Evolutionary conservation across 345 rosid genomes (phyloP).

Genomic region (Acer saccharum): DNA sequence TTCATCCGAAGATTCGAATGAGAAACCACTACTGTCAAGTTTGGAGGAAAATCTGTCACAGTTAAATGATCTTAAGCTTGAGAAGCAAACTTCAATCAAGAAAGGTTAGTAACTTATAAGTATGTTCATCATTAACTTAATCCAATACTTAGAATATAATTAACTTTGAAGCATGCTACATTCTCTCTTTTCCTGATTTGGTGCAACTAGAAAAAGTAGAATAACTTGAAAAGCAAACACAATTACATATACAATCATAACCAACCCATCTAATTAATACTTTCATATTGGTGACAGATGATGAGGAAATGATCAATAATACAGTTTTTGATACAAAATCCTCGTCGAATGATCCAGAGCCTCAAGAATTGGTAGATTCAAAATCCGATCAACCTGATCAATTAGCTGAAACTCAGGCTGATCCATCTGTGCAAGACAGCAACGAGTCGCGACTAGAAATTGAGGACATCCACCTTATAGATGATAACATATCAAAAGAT

Average conservation of each 20-base stretch:
- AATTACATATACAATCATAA: neutral
- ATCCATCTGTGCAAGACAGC: constrained; percentile 12
- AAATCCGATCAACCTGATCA: constrained; percentile 18
- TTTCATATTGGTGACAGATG: constrained; percentile 23
- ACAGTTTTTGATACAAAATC: constrained; percentile 14
- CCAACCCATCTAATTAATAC: neutral
- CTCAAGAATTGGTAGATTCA: constrained; percentile 19
- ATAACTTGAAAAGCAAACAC: neutral
- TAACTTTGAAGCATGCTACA: neutral
- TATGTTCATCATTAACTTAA: neutral
- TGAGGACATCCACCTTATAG: constrained; percentile 13
- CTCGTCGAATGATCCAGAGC: constrained; percentile 18
- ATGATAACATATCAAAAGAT: neutral
- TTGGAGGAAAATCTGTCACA: constrained; percentile 10
- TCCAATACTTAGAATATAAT: neutral
- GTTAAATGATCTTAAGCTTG: constrained; percentile 15
- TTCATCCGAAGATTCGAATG: constrained; percentile 10
- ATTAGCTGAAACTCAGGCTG: neutral
- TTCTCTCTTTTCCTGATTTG: neutral
- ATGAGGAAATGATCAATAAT: neutral
- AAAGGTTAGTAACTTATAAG: constrained; percentile 29
- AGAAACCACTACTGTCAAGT: constrained; percentile 14
- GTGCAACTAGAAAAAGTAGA: neutral
- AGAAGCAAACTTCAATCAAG: constrained; percentile 21
- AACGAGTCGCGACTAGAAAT: neutral